A percentile compares a stretch with the other conserved stretches of the same genome.
Evolutionary conservation across 768 basidiomycete species (phyloP).

Genomic region (Pilatotrama ljubarskyi): DNA sequence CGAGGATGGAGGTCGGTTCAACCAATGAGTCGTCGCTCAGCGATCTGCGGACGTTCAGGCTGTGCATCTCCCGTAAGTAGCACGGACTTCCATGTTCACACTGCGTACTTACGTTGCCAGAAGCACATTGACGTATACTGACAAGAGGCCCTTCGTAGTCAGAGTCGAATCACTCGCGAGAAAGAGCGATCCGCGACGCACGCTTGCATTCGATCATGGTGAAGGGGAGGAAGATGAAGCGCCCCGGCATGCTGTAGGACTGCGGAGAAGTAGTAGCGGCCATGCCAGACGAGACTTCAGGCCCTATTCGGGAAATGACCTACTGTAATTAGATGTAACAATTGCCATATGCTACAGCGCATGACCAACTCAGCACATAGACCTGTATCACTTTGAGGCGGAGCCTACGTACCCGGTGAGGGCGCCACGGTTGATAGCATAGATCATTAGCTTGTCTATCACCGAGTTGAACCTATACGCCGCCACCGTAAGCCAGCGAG

Average conservation of each 20-base stretch:
- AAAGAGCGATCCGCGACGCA: background rate
- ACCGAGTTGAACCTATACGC: background rate
- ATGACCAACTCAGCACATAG: background rate
- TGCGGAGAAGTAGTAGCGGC: too few relatives aligned
- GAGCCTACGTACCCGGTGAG: background rate
- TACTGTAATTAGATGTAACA: background rate
- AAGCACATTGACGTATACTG: background rate
- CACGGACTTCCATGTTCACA: too few relatives aligned
- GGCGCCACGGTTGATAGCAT: constrained; percentile 1
- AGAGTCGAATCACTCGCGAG: background rate
- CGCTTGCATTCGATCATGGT: constrained; percentile 5
- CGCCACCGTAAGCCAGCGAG: background rate
- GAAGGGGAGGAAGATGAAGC: background rate
- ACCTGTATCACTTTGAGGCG: background rate
- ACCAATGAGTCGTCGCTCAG: background rate
- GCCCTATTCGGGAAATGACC: background rate
- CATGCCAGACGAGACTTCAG: background rate
- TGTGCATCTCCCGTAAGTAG: background rate
- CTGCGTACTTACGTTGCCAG: background rate
- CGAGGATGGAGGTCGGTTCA: background rate
- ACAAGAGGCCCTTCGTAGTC: too few relatives aligned
- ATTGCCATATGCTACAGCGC: background rate
- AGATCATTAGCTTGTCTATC: constrained; percentile 1
- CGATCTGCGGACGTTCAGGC: constrained; percentile 1
- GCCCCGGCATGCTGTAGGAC: background rate